A percentile compares a stretch with the other conserved stretches of the same genome.
Conservation (phyloP, 345 rosid species). For the Populus tremula region DNA sequence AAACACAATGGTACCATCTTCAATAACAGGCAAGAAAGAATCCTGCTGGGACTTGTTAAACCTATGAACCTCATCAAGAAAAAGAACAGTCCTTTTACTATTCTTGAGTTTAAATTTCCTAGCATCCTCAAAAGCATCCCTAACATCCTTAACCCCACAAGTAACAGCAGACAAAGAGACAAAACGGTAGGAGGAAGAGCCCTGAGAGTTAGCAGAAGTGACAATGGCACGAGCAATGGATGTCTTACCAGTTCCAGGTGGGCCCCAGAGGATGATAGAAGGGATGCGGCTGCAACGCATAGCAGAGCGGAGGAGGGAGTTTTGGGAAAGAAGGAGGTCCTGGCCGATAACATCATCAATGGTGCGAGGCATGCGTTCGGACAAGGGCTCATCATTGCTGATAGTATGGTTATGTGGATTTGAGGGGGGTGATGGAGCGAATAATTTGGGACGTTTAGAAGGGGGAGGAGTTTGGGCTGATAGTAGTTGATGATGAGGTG, state of each 20-base stretch:
- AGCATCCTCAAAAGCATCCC: conserved; percentile 67
- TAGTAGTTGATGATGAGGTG: not conserved
- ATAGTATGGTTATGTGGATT: not conserved
- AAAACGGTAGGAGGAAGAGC: conserved; percentile 43
- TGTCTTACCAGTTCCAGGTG: conserved; percentile 90
- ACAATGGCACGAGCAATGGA: conserved; percentile 66
- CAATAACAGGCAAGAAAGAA: conserved; percentile 76
- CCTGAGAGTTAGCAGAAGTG: conserved; percentile 37
- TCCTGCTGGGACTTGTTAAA: conserved; percentile 86
- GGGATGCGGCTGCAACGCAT: conserved; percentile 56
- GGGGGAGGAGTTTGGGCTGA: conserved; percentile 1
- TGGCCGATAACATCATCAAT: conserved; percentile 77
- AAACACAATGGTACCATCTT: conserved; percentile 79
- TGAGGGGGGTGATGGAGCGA: conserved; percentile 15
- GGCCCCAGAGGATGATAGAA: conserved; percentile 80
- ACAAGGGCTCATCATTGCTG: conserved; percentile 31
- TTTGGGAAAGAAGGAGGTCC: conserved; percentile 56
- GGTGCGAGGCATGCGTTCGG: conserved; percentile 77
- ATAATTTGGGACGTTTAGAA: conserved; percentile 38
- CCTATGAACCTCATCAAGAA: conserved; percentile 81
- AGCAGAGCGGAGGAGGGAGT: conserved; percentile 59
- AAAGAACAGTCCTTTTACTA: conserved; percentile 58
- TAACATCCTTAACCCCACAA: conserved; percentile 75
- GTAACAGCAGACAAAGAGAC: conserved; percentile 66
- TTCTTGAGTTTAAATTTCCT: conserved; percentile 44